These are phyloP conservation scores for Immersiella caudata DNA, from an alignment of 495 filamentous ascomycete genomes.

Conservation along the genomic window DNA sequence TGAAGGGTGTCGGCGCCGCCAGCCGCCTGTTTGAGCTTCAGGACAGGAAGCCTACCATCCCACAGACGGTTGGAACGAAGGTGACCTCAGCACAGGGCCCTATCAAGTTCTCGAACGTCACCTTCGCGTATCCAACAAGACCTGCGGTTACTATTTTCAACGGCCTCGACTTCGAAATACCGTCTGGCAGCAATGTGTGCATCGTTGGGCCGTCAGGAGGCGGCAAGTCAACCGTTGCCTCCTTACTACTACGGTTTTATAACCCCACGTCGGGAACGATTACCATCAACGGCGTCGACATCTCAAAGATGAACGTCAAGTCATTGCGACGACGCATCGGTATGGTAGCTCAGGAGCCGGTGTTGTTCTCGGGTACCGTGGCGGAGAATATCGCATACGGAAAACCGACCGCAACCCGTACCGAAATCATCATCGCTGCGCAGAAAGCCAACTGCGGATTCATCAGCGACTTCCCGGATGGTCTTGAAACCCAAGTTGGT, in stretches of 20 bases:
- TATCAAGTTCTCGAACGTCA: conserved; percentile 82
- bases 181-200: conserved; percentile 89
- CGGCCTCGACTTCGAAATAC: conserved; percentile 84
- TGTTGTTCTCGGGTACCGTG: conserved; percentile 92
- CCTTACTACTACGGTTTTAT: conserved; percentile 88
- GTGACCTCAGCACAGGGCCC: conserved; percentile 81
- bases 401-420: conserved; percentile 72
- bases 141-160: conserved; percentile 91
- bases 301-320: conserved; percentile 88
- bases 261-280: conserved; percentile 76
- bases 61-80: conserved; percentile 74
- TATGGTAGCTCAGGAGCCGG: conserved; percentile 92
- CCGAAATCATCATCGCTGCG: conserved; percentile 84
- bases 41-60: conserved; percentile 86
- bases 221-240: conserved; percentile 92
- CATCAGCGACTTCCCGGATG: conserved; percentile 94
- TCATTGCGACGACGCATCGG: conserved; percentile 92
- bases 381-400: conserved; percentile 98
- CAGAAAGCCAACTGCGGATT: conserved; percentile 96
- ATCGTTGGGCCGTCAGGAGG: conserved; percentile 95
- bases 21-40: conserved; percentile 94
- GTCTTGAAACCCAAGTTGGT: conserved; percentile 90
- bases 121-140: conserved; percentile 87
- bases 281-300: conserved; percentile 80
- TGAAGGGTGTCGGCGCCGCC: conserved; percentile 97